phyloP scores from a whole-genome alignment of 306 rosid species.

The Quercus berberidifolia region DNA sequence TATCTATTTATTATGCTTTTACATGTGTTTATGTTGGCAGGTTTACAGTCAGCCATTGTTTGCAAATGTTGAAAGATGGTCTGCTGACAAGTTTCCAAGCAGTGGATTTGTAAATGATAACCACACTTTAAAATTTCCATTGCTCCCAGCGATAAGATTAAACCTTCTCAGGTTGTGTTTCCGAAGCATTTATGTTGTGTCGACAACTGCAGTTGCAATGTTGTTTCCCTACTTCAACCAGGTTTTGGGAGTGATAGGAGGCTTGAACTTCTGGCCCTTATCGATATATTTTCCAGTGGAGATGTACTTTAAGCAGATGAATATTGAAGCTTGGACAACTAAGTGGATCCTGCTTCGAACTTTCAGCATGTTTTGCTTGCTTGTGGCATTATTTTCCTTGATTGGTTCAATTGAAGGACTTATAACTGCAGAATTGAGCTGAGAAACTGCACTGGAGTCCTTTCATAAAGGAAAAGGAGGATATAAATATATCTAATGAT shows the following conservation, averaged over 20 bases:
- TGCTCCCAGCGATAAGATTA: conserved; percentile 34
- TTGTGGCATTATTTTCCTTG: conserved; percentile 46
- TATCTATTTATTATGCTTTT: neutral
- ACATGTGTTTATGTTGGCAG: conserved; percentile 28
- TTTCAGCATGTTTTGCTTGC: conserved; percentile 42
- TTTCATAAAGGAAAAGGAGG: neutral
- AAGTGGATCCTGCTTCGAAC: conserved; percentile 52
- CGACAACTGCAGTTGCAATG: conserved; percentile 50
- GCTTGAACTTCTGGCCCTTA: conserved; percentile 58
- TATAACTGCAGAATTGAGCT: conserved; percentile 42
- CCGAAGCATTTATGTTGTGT: conserved; percentile 46
- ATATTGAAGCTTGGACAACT: conserved; percentile 44
- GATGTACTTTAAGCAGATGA: conserved; percentile 54
- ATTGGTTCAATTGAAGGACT: conserved; percentile 62
- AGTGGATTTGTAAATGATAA: conserved; percentile 36
- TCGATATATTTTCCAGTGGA: conserved; percentile 65
- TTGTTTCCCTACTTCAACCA: conserved; percentile 75
- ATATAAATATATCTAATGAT: neutral
- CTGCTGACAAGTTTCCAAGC: conserved; percentile 28
- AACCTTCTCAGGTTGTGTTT: conserved; percentile 46
- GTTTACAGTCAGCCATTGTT: conserved; percentile 67
- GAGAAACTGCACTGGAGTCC: conserved; percentile 2
- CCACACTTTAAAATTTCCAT: conserved; percentile 38
- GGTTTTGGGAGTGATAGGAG: conserved; percentile 61
- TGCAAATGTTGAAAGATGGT: conserved; percentile 58